A percentile compares a stretch with the other conserved stretches of the same genome.
Evolutionary conservation across 805 yeast genomes (phyloP).

Genomic region (Tetrapisispora nanseiensis): DNA sequence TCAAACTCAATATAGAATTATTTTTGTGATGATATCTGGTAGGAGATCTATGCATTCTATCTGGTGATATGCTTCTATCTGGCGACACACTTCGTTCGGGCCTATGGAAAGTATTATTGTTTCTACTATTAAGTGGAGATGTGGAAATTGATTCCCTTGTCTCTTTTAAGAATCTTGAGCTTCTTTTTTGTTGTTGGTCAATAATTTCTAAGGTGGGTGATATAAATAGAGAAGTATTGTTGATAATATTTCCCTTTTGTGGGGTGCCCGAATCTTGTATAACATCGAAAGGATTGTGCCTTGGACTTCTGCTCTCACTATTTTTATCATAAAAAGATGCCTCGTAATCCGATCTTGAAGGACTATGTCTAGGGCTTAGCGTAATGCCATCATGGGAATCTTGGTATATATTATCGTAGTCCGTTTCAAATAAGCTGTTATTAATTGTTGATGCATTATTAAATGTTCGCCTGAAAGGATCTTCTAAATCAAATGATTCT

Average conservation of each 20-base stretch:
- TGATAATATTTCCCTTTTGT: slow-evolving; percentile 9
- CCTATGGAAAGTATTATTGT: slow-evolving; percentile 6
- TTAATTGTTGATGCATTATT: neutral
- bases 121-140: neutral
- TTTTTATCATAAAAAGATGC: neutral
- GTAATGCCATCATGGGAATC: neutral
- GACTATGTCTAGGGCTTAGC: neutral
- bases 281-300: slow-evolving; percentile 7
- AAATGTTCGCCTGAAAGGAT: neutral
- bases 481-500: neutral
- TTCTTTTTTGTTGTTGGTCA: slow-evolving; percentile 35
- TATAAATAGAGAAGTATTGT: slow-evolving; percentile 43
- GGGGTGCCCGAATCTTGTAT: slow-evolving; percentile 12
- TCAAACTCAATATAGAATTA: slow-evolving; percentile 29
- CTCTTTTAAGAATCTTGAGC: slow-evolving; percentile 16
- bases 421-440: neutral
- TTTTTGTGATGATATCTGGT: slow-evolving; percentile 32
- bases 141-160: neutral
- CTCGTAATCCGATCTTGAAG: neutral
- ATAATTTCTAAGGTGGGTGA: slow-evolving; percentile 75
- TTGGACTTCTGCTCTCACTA: neutral
- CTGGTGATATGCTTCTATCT: slow-evolving; percentile 26
- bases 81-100: slow-evolving; percentile 28
- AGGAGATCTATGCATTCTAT: slow-evolving; percentile 18
- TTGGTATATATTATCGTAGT: neutral